Evolutionary conservation across 352 stramenopile species (phyloP).

Genomic region (Globisporangium spinosum): DNA sequence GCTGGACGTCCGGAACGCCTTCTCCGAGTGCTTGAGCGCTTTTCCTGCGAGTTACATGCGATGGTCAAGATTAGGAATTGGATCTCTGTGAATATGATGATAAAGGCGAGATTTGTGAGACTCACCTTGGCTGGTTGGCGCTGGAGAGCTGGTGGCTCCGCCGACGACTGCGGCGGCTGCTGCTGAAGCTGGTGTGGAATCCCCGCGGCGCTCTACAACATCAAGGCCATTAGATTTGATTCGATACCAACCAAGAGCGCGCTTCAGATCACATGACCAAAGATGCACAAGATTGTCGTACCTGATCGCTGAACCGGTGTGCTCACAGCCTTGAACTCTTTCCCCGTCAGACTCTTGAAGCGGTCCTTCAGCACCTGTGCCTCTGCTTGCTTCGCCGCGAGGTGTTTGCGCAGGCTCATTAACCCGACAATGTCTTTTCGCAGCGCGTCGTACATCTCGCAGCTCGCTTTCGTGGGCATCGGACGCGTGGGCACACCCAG

Average conservation of each 20-base stretch:
- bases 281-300: conserved; percentile 15
- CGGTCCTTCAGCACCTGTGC: conserved; percentile 43
- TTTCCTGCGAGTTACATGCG: conserved; percentile 28
- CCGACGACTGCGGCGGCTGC: conserved; percentile 4
- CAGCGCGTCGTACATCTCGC: conserved; percentile 56
- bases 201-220: conserved; percentile 31
- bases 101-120: too few relatives aligned
- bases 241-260: not conserved
- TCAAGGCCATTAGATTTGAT: not conserved
- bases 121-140: conserved; percentile 31
- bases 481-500: conserved; percentile 56
- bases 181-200: conserved; percentile 17
- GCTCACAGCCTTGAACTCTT: conserved; percentile 44
- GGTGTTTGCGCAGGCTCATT: conserved; percentile 52
- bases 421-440: conserved; percentile 56
- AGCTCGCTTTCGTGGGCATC: conserved; percentile 69
- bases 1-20: conserved; percentile 34
- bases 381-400: conserved; percentile 57
- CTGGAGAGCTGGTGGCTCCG: conserved; percentile 20
- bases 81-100: not conserved
- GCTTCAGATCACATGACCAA: not conserved
- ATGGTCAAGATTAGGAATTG: not conserved
- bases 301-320: conserved; percentile 34
- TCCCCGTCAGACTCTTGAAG: conserved; percentile 51
- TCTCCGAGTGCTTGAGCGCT: conserved; percentile 52